Evolutionary conservation across 164 flowering plant genomes (phyloP).

Genomic region (Euptelea pleiosperma): DNA sequence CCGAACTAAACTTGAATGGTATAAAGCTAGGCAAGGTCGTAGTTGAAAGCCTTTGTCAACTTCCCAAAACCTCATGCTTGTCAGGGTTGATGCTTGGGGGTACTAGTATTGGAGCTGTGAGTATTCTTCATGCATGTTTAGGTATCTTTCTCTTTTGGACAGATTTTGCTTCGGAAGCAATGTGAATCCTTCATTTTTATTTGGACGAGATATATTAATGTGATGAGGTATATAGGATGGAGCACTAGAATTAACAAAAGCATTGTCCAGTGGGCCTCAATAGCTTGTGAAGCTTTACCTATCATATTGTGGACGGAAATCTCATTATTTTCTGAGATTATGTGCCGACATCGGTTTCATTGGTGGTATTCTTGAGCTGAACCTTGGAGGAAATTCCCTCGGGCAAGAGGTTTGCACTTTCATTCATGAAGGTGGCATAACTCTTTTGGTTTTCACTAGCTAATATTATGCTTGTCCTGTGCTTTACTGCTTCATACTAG

Average conservation of each 20-base stretch:
- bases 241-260: conserved; percentile 54
- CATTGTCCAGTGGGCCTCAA: conserved; percentile 46
- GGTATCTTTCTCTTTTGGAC: neutral
- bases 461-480: too few species aligned
- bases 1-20: conserved; percentile 72
- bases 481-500: too few species aligned
- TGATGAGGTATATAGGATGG: conserved; percentile 57
- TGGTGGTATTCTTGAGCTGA: conserved; percentile 58
- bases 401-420: conserved; percentile 50
- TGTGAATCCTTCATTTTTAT: neutral
- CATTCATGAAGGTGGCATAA: neutral
- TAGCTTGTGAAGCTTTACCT: conserved; percentile 75
- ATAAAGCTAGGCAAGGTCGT: conserved; percentile 65
- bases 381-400: conserved; percentile 70
- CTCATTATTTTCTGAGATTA: conserved; percentile 32
- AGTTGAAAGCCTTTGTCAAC: conserved; percentile 63
- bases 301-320: conserved; percentile 61
- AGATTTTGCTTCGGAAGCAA: neutral
- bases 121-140: conserved; percentile 25
- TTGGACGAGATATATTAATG: conserved; percentile 7
- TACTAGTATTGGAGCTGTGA: conserved; percentile 72
- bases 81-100: conserved; percentile 69
- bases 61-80: conserved; percentile 52
- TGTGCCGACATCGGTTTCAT: conserved; percentile 25
- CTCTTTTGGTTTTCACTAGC: conserved; percentile 1